Evolutionary conservation across 352 stramenopile species (phyloP).

Genomic region (Pythium sukuiense): DNA sequence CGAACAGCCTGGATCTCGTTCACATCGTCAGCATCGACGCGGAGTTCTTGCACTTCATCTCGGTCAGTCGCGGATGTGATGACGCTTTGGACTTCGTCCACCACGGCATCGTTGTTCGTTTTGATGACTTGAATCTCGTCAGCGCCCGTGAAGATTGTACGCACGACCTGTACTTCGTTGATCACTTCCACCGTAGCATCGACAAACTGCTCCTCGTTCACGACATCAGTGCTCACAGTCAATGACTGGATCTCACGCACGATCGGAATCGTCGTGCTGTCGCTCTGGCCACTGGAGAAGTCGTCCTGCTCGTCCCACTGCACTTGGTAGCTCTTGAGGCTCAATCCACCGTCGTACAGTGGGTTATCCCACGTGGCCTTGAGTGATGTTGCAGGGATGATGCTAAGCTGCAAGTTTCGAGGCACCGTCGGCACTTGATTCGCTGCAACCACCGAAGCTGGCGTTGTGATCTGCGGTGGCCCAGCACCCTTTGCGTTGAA

Average conservation of each 20-base stretch:
- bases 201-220: slow-evolving; percentile 94
- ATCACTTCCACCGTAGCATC: slow-evolving; percentile 92
- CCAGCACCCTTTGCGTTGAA: slow-evolving; percentile 83
- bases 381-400: slow-evolving; percentile 73
- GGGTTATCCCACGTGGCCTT: slow-evolving; percentile 87
- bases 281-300: slow-evolving; percentile 71
- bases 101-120: slow-evolving; percentile 62
- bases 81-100: slow-evolving; percentile 92
- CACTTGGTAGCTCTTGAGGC: slow-evolving; percentile 68
- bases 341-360: slow-evolving; percentile 89
- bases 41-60: slow-evolving; percentile 90
- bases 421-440: slow-evolving; percentile 68
- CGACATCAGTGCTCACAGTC: slow-evolving; percentile 69
- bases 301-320: slow-evolving; percentile 84
- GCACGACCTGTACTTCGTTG: slow-evolving; percentile 96
- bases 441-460: slow-evolving; percentile 47
- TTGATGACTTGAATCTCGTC: slow-evolving; percentile 90
- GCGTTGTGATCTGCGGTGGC: slow-evolving; percentile 33
- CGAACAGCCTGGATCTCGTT: slow-evolving; percentile 92
- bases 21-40: slow-evolving; percentile 79
- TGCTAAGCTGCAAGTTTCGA: slow-evolving; percentile 49
- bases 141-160: slow-evolving; percentile 77
- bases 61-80: slow-evolving; percentile 90
- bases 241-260: slow-evolving; percentile 92
- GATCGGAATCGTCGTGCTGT: slow-evolving; percentile 74